Percentiles rank a stretch among this genome's conserved stretches.
Conservation (phyloP, 805 yeast species). For the Candida caryicola region DNA sequence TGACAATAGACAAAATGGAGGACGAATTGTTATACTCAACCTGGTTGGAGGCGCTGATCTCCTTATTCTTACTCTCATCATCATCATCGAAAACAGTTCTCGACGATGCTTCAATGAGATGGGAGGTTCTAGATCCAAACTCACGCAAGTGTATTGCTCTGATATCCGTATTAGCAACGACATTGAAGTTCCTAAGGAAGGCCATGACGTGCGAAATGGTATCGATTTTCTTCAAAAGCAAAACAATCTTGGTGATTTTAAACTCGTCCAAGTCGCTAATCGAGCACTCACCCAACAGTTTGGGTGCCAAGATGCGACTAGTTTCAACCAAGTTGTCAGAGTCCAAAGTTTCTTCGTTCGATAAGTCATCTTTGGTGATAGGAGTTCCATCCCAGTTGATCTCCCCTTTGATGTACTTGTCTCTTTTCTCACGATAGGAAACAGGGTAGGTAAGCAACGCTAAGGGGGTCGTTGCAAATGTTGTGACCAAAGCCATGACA, state of each 20-base stretch:
- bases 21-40: slow-evolving; percentile 27
- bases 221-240: slow-evolving; percentile 30
- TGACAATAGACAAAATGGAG: slow-evolving; percentile 34
- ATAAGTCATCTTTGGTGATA: slow-evolving; percentile 3
- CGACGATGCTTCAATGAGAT: slow-evolving; percentile 61
- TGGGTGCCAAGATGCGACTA: no score
- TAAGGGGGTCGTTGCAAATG: slow-evolving; percentile 78
- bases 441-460: slow-evolving; percentile 62
- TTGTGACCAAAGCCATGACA: slow-evolving; percentile 76
- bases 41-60: slow-evolving; percentile 16
- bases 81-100: slow-evolving; percentile 20
- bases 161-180: slow-evolving; percentile 25
- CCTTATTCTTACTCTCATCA: slow-evolving; percentile 3
- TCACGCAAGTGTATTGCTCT: slow-evolving; percentile 57
- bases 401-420: slow-evolving; percentile 25
- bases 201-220: slow-evolving; percentile 33
- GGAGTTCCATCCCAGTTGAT: slow-evolving; percentile 27
- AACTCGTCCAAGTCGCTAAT: slow-evolving; percentile 18
- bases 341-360: slow-evolving; percentile 2
- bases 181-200: slow-evolving; percentile 27
- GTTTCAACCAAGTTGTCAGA: slow-evolving; percentile 6
- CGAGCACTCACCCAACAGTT: slow-evolving; percentile 6
- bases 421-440: slow-evolving; percentile 52
- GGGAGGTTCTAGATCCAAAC: slow-evolving; percentile 66
- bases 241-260: slow-evolving; percentile 23